Evolutionary conservation across 352 stramenopile species (phyloP), one percentile per base, ranked within the genome.

Genomic region (Pythium volutum): DNA sequence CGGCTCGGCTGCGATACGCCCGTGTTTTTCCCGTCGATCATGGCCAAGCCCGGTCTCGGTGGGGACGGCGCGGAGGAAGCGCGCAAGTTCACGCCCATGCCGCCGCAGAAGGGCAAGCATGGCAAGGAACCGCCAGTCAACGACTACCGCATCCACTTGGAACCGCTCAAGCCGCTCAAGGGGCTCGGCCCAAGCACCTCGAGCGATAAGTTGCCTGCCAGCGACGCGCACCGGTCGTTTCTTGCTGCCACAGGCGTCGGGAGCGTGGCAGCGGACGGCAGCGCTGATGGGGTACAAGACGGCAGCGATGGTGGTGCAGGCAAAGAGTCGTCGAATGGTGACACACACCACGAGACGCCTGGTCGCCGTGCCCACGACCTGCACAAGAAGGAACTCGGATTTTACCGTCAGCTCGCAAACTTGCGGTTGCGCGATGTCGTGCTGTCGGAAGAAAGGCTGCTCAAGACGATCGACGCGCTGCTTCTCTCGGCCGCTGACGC

Each of bases 71-170:
- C 64, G 18, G 46, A 64, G 11, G 79, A 79, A 43, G 27, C 46
- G 12, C 39, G 27, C 39, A 63, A 60, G 55, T 61, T 69, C 34
- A 78, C 79, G 34, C 79, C 79, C 5, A 78, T 79, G 41, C 79
- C 79, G 31, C 79, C 79, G 22, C 77, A 89, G 36, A 77, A 76
- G 25, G 57, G 69, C 11, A 82, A 83, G 16, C 66, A 87, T 48
- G 67, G 58, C 26, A 87, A 89, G 69, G 87, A 87, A 49, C 39
- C 62, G 25, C 69, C 68, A 18, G 62, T 70, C 18, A 79, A 68
- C 36, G 74, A 87, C 49, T 83, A 71, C 31, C 79, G 79, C 33
- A 81, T 89, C 47, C 79, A 87, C 45, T 62, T 89, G 18, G 79
- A 89, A 52, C 79, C 79, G 9, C 68, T 89, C 31, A 77, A 76